Evolutionary conservation across 495 filamentous ascomycete species (phyloP), one percentile per base, ranked within the genome.

Genomic region (Cercophora newfieldiana): DNA sequence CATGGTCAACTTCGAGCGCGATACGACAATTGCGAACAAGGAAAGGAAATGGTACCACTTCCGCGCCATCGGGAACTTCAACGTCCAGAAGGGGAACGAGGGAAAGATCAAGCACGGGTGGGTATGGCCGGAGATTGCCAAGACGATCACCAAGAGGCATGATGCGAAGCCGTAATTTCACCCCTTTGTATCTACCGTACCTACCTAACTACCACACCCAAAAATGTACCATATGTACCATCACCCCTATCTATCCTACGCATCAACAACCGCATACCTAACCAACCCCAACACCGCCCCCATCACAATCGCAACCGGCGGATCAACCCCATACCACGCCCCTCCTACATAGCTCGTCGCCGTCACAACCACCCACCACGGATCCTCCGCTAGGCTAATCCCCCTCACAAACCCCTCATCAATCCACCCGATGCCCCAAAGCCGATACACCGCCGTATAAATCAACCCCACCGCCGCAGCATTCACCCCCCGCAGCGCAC

Each of bases 401-500:
- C 89, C 90, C 10, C 68, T 69, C 37, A 83, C 72, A 21, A 84
- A 88, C 0, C 77, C 78, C 54, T 78, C 78, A 58, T 82, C 80
- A 53, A 94, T 72, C 72, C 86, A 91, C 0, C 92, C 92, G 66
- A 93, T 90, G 77, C 90, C 80, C 88, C 90, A 94, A 22, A 96
- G 81, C 37, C 90, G 79, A 68, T 96, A 94, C 21, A 96, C 91
- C n/a, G 92, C 91, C 19, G 91, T 93, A 68, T 90, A 96, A 4
- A 94, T 89, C 67, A 94, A 67, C 0, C 92, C 91, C 0, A 94
- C 89, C 0, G 91, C 92, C 0, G 85, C 82, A 1, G 92, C 91
- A 75, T 93, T 93, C 7, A 93, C 74, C 0, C 92, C 91, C 12
- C 90, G 73, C 59, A 94, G 66, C 16, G 84, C 74, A 19, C 83